Base-by-base conservation (phyloP, 495 filamentous ascomycete species). In the Rostrohypoxylon terebratum region DNA sequence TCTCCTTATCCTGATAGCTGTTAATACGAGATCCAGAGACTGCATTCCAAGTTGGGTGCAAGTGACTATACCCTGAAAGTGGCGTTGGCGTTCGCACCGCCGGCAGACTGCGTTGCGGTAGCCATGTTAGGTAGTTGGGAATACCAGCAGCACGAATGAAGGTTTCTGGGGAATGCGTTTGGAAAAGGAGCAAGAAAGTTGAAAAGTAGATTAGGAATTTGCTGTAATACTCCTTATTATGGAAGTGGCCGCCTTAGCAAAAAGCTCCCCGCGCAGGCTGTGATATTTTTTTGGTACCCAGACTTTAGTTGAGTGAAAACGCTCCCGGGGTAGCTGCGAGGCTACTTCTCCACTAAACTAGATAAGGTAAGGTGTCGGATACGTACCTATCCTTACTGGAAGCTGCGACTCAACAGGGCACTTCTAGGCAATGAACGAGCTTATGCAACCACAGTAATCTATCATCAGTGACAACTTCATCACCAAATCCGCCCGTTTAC, bases 1-100 rank as follows among this genome's bases (percentile, higher is more conserved):
- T 99, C 86, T 97, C 95, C 88, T 97, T 98, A 83, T 97, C 93
- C 93, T 96, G 78, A 64, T 59, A 66, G 21, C 28, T 66, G 50
- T 91, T 79, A 91, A 86, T 63, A 66, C 64, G 66, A 21, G 58
- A 53, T 53, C 65, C 58, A 50, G 16, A 69, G 63, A 31, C n/a
- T 20, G 48, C 59, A 48, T 51, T 50, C 44, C 11, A 53, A 50
- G 40, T 36, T 44, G 51, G 59, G 31, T 70, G 33, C 2, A 68
- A 50, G 69, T 65, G 61, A 21, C 73, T 83, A 60, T 86, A 95
- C 94, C 83, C 91, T 92, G 86, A 97, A 97, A 68, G 93, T 86
- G 83, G 87, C 89, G 82, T 91, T 92, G 78, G 85, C 85, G 77
- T 85, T 82, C n/a, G 44, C 54, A 75, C 82, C 83, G 64, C 81